Percentiles rank a stretch among this genome's conserved stretches.
Evolutionary conservation across 345 rosid genomes (phyloP).

Genomic region (Brassica nigra): DNA sequence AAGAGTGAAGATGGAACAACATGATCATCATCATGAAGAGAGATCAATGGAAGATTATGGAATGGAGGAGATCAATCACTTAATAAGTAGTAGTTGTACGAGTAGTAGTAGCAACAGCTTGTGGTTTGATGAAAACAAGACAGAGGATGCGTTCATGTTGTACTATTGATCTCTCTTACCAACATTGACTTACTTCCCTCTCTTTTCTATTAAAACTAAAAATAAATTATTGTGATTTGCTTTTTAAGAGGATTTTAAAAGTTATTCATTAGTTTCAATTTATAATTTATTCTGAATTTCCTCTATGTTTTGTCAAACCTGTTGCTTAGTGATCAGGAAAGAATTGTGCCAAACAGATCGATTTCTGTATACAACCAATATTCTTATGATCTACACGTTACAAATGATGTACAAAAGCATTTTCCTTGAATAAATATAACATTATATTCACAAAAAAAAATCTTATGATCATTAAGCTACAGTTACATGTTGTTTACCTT

Average conservation of each 20-base stretch:
- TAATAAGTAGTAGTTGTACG: slow-evolving; percentile 55
- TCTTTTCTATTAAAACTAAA: not conserved
- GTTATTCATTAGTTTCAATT: slow-evolving; percentile 4
- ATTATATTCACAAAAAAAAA: too few relatives aligned
- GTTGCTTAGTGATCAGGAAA: not conserved
- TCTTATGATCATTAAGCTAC: not conserved
- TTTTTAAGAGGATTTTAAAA: not conserved
- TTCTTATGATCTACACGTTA: not conserved
- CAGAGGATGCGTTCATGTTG: slow-evolving; percentile 54
- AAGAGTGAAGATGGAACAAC: slow-evolving; percentile 42
- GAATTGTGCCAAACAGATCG: not conserved
- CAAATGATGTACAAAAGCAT: too few relatives aligned
- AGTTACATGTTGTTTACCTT: not conserved
- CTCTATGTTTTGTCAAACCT: not conserved
- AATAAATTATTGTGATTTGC: not conserved
- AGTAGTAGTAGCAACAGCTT: slow-evolving; percentile 47
- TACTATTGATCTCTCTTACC: slow-evolving; percentile 48
- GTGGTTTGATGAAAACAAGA: slow-evolving; percentile 64
- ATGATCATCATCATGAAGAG: slow-evolving; percentile 40
- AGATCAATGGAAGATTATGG: slow-evolving; percentile 55
- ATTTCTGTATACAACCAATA: not conserved
- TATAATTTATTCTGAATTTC: not conserved
- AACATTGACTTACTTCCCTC: slow-evolving; percentile 2
- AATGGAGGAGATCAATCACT: slow-evolving; percentile 78
- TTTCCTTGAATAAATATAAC: too few relatives aligned